Percentiles rank a stretch among this genome's conserved stretches.
These are phyloP conservation scores for Pittosporum tobira DNA, from an alignment of 129 eudicot species.

Conservation along the genomic window DNA sequence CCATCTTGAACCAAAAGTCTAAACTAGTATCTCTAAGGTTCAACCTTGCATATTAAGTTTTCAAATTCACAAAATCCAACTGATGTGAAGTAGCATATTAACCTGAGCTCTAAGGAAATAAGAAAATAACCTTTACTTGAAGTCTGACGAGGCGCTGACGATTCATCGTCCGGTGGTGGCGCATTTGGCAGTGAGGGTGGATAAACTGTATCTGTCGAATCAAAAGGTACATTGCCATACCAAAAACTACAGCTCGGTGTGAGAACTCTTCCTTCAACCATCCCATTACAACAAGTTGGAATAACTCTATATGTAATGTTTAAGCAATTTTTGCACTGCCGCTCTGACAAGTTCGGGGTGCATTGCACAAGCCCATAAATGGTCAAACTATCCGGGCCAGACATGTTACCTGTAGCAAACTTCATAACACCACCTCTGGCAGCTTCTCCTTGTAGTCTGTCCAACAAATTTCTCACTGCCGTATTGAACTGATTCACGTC, in stretches of 20 bases:
- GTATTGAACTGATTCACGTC: background rate
- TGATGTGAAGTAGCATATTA: too few species aligned
- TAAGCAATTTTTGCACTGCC: constrained; percentile 20
- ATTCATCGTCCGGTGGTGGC: background rate
- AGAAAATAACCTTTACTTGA: background rate
- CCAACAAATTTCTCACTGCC: constrained; percentile 12
- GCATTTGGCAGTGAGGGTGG: background rate
- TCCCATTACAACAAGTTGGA: background rate
- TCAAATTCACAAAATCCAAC: too few species aligned
- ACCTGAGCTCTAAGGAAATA: too few species aligned
- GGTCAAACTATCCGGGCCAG: background rate
- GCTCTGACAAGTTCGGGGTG: constrained; percentile 15
- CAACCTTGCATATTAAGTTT: too few species aligned
- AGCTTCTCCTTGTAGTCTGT: background rate
- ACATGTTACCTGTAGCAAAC: constrained; percentile 10
- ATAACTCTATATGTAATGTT: background rate
- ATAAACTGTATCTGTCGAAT: background rate
- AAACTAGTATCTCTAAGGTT: too few species aligned
- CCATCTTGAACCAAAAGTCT: too few species aligned
- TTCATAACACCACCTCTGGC: constrained; percentile 5
- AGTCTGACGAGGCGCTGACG: background rate
- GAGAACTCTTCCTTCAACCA: background rate
- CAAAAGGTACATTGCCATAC: constrained; percentile 2
- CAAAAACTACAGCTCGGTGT: constrained; percentile 15
- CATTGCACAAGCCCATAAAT: constrained; percentile 23